Conservation (phyloP, 805 yeast species). For the Diddensiella santjacobensis region DNA sequence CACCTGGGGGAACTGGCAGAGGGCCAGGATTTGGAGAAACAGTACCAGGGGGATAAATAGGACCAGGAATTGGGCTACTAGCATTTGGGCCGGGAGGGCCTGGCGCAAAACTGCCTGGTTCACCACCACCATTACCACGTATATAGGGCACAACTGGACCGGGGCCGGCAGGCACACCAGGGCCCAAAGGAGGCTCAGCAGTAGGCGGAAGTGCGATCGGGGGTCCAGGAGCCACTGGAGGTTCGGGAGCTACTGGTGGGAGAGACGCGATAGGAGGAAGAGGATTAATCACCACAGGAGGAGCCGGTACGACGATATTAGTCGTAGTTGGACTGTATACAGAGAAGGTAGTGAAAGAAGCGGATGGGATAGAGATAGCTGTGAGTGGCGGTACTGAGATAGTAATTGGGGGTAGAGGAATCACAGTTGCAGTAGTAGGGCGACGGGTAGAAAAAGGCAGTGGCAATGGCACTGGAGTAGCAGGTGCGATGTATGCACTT, state of each 20-base stretch:
- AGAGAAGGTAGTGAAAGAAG: background rate
- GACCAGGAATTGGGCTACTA: background rate
- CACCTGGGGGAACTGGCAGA: constrained; percentile 1
- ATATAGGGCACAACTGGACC: constrained; percentile 1
- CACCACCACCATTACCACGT: constrained; percentile 5
- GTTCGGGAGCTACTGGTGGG: constrained; percentile 3
- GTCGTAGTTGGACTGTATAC: background rate
- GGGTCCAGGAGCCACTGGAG: background rate
- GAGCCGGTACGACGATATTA: background rate
- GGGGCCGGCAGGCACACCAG: background rate
- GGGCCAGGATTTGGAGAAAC: background rate
- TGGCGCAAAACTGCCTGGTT: constrained; percentile 1
- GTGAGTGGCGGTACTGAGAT: background rate
- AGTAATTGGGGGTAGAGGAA: background rate
- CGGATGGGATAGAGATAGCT: background rate
- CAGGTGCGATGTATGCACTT: background rate
- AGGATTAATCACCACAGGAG: background rate
- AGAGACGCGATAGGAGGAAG: background rate
- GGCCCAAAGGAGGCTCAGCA: background rate
- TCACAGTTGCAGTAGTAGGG: background rate
- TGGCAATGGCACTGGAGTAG: background rate
- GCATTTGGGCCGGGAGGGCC: background rate
- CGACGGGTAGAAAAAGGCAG: background rate
- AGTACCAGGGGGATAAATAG: background rate
- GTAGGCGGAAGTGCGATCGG: background rate